phyloP scores from a whole-genome alignment of 1,139 yeast species.

The Magnusiomyces fungicola region DNA sequence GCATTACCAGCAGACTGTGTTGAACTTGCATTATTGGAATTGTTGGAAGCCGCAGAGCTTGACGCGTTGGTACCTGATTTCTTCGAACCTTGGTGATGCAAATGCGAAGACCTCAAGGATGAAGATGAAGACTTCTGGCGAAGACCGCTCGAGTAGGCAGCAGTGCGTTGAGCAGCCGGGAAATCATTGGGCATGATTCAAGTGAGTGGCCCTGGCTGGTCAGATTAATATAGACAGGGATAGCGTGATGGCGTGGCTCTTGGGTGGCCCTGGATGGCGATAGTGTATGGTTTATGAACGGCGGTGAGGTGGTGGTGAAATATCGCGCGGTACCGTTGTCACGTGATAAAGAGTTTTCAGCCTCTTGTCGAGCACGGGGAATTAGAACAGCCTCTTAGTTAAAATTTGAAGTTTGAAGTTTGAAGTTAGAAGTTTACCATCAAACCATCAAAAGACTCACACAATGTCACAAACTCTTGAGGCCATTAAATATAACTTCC shows the following conservation, averaged over 20 bases:
- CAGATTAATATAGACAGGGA: no score
- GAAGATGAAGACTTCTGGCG: background rate
- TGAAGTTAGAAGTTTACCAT: no score
- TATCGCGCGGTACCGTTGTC: no score
- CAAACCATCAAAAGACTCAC: background rate
- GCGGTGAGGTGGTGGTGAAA: no score
- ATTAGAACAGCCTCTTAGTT: no score
- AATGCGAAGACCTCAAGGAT: background rate
- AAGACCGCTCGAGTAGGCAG: background rate
- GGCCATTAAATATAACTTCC: slow-evolving; percentile 62
- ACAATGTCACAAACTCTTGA: slow-evolving; percentile 27
- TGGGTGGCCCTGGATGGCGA: no score
- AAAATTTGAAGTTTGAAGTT: no score
- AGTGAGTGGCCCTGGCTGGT: no score
- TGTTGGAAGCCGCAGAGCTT: background rate
- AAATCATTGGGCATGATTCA: background rate
- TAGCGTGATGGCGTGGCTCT: no score
- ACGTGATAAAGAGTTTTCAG: no score
- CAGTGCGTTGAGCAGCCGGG: slow-evolving; percentile 7
- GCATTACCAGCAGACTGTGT: background rate
- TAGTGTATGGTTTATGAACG: no score
- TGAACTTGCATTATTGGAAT: background rate
- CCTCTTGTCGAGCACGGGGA: no score
- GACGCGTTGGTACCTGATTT: background rate
- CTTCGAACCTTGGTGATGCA: background rate